phyloP scores from a whole-genome alignment of 129 eudicot genomes.

The Chrysanthemum lavandulifolium region DNA sequence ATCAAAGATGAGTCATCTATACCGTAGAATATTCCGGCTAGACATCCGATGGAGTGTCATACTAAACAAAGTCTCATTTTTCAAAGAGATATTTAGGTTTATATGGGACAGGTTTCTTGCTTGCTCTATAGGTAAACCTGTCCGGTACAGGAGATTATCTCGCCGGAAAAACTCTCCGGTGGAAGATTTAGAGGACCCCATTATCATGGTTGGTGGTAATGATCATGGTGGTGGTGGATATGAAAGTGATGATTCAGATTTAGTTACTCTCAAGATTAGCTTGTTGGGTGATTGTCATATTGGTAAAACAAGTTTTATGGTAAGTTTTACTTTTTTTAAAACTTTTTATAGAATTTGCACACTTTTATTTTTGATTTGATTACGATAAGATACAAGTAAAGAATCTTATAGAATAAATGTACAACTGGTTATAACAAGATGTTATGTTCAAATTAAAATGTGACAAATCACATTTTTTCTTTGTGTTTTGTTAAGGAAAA shows the following conservation, averaged over 20 bases:
- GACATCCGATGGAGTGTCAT: slow-evolving; percentile 49
- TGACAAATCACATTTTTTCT: background rate
- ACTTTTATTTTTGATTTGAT: too few relatives aligned
- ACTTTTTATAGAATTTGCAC: too few relatives aligned
- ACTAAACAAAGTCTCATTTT: slow-evolving; percentile 37
- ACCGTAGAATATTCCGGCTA: slow-evolving; percentile 57
- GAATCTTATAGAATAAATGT: too few relatives aligned
- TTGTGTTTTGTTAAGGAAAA: background rate
- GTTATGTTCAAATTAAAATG: background rate
- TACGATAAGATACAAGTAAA: too few relatives aligned
- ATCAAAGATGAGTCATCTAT: slow-evolving; percentile 60
- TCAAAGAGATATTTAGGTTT: slow-evolving; percentile 49
- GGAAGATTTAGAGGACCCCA: slow-evolving; percentile 34
- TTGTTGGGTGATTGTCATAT: slow-evolving; percentile 66
- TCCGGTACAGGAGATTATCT: slow-evolving; percentile 52
- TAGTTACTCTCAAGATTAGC: slow-evolving; percentile 72
- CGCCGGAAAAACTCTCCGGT: slow-evolving; percentile 36
- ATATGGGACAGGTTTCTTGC: slow-evolving; percentile 60
- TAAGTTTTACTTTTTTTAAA: slow-evolving; percentile 22
- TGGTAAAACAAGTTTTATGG: slow-evolving; percentile 88
- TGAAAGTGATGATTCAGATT: slow-evolving; percentile 62
- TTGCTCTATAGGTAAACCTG: slow-evolving; percentile 50
- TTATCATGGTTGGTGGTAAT: background rate
- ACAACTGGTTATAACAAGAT: too few relatives aligned
- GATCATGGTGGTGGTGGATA: slow-evolving; percentile 27